These are phyloP conservation scores for Lachancea quebecensis DNA, from an alignment of 805 yeast species.

Conservation along the genomic window DNA sequence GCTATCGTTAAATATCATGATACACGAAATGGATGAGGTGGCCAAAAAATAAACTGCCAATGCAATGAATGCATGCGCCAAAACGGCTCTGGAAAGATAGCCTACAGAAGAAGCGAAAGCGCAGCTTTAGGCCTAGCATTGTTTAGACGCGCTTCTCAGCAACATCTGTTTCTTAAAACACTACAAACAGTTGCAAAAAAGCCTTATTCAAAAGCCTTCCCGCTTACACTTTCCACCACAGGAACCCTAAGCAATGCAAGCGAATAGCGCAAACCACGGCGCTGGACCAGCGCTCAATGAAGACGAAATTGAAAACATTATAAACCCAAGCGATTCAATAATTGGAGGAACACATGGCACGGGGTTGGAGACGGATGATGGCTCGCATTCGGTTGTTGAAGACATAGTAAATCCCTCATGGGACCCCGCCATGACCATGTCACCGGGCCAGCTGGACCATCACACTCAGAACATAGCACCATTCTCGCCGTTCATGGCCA, in stretches of 20 bases:
- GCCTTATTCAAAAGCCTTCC: background rate
- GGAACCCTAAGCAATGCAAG: background rate
- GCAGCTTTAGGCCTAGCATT: background rate
- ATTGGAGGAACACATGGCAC: background rate
- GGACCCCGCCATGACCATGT: slow-evolving; percentile 12
- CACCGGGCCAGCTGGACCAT: slow-evolving; percentile 7
- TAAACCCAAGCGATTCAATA: slow-evolving; percentile 3
- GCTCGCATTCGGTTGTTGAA: slow-evolving; percentile 15
- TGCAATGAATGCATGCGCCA: too few relatives aligned
- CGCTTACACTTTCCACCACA: background rate
- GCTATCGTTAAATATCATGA: too few relatives aligned
- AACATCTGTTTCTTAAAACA: too few relatives aligned
- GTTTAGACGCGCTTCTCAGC: background rate
- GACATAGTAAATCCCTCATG: slow-evolving; percentile 27
- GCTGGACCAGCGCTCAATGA: slow-evolving; percentile 18
- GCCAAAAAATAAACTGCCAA: background rate
- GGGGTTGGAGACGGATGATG: background rate
- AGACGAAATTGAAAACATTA: slow-evolving; percentile 22
- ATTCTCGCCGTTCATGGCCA: slow-evolving; percentile 6
- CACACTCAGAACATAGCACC: slow-evolving; percentile 1
- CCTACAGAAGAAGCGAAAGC: background rate
- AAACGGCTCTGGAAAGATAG: too few relatives aligned
- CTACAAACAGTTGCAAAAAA: too few relatives aligned
- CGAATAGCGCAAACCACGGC: background rate
- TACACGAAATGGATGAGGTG: background rate